These are phyloP conservation scores for Phoenix dactylifera DNA, from an alignment of 176 grass and related monocot species.

Conservation along the genomic window DNA sequence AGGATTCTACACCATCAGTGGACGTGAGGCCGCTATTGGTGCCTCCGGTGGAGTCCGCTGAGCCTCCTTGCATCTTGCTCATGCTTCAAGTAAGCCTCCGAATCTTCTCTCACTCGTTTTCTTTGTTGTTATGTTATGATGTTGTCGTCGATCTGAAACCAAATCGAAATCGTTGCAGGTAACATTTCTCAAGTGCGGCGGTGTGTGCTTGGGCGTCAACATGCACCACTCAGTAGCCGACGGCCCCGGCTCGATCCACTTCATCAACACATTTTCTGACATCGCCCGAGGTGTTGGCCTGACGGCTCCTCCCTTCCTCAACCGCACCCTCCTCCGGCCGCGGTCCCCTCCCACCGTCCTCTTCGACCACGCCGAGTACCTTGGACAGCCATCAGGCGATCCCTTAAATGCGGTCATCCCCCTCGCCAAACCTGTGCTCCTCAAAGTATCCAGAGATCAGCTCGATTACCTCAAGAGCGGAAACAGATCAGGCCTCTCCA, in stretches of 20 bases:
- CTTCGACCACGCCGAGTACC: conserved; percentile 50
- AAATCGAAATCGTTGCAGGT: conserved; percentile 19
- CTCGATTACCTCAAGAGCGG: conserved; percentile 27
- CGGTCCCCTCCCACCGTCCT: conserved; percentile 20
- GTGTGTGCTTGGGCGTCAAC: conserved; percentile 30
- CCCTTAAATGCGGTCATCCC: too few species aligned
- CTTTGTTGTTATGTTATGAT: too few species aligned
- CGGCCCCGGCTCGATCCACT: conserved; percentile 32
- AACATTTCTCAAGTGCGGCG: conserved; percentile 47
- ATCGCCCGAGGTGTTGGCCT: conserved; percentile 11
- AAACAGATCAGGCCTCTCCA: conserved; percentile 29
- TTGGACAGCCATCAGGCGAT: too few species aligned
- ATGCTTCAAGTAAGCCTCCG: neutral
- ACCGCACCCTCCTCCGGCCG: conserved; percentile 42
- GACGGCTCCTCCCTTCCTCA: conserved; percentile 20
- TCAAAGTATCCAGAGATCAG: conserved; percentile 27
- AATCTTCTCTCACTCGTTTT: too few species aligned
- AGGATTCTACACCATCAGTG: conserved; percentile 38
- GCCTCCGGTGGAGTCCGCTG: conserved; percentile 30
- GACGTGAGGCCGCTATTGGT: conserved; percentile 48
- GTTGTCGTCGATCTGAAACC: neutral
- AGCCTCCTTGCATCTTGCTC: conserved; percentile 45
- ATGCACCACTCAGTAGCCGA: conserved; percentile 52
- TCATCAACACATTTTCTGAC: conserved; percentile 41
- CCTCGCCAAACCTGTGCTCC: neutral